Conservation (phyloP, 768 basidiomycete species). For the Suillus spraguei region DNA sequence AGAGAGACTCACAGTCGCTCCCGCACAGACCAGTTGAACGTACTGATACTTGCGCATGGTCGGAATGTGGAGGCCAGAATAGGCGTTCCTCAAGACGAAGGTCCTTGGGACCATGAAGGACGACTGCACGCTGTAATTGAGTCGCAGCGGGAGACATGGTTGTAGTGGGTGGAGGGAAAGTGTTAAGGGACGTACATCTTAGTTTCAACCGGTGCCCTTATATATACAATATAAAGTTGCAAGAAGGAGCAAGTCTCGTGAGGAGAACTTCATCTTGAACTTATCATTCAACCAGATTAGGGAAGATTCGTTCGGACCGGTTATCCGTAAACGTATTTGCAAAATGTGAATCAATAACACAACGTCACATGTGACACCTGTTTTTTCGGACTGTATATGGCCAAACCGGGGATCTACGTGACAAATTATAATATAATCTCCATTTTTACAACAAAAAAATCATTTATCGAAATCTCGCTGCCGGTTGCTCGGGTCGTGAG, state of each 20-base stretch:
- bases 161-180: conserved; percentile 22
- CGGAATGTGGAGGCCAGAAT: conserved; percentile 68
- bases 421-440: conserved; percentile 1
- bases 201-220: conserved; percentile 14
- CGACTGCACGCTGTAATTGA: conserved; percentile 66
- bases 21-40: conserved; percentile 91
- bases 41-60: conserved; percentile 80
- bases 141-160: conserved; percentile 51
- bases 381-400: neutral
- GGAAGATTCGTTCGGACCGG: conserved; percentile 35
- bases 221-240: conserved; percentile 34
- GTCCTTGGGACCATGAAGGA: conserved; percentile 84
- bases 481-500: conserved; percentile 28
- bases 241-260: conserved; percentile 37
- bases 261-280: conserved; percentile 24
- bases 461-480: conserved; percentile 2
- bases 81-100: conserved; percentile 77
- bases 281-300: conserved; percentile 24
- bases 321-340: conserved; percentile 27
- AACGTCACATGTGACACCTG: neutral
- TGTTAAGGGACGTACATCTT: conserved; percentile 27
- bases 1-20: conserved; percentile 61
- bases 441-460: conserved; percentile 3
- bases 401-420: conserved; percentile 22
- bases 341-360: conserved; percentile 19